Conservation (phyloP, 805 yeast species). For the Starmera amethionina region DNA sequence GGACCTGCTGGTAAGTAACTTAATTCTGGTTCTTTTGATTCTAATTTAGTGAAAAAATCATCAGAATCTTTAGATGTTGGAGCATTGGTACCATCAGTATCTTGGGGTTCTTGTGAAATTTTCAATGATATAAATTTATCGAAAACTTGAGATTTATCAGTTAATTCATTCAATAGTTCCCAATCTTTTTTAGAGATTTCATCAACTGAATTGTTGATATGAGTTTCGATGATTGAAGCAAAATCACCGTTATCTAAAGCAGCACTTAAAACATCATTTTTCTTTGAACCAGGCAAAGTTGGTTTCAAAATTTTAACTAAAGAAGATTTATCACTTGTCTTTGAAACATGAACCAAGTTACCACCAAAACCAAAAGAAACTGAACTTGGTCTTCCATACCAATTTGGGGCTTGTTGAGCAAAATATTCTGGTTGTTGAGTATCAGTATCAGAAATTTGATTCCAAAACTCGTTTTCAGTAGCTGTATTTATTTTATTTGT, state of each 20-base stretch:
- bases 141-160: slow-evolving; percentile 44
- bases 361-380: slow-evolving; percentile 94
- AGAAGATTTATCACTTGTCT: slow-evolving; percentile 31
- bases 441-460: slow-evolving; percentile 55
- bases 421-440: slow-evolving; percentile 66
- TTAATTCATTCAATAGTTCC: slow-evolving; percentile 45
- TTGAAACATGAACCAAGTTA: slow-evolving; percentile 52
- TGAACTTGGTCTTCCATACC: slow-evolving; percentile 69
- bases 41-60: slow-evolving; percentile 27
- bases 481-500: slow-evolving; percentile 31
- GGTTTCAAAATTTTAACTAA: slow-evolving; percentile 33
- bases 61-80: slow-evolving; percentile 20
- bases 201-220: slow-evolving; percentile 30
- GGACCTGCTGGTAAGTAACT: slow-evolving; percentile 40
- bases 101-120: slow-evolving; percentile 21
- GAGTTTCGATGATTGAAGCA: slow-evolving; percentile 43
- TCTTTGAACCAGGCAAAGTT: slow-evolving; percentile 22
- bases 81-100: slow-evolving; percentile 10
- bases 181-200: slow-evolving; percentile 48
- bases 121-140: slow-evolving; percentile 29
- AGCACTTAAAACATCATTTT: slow-evolving; percentile 32
- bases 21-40: slow-evolving; percentile 12
- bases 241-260: slow-evolving; percentile 53
- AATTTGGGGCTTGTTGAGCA: slow-evolving; percentile 74
- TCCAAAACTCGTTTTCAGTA: slow-evolving; percentile 81